Conservation (phyloP, 768 basidiomycete genomes). For the Pleurotus citrinopileatus region DNA sequence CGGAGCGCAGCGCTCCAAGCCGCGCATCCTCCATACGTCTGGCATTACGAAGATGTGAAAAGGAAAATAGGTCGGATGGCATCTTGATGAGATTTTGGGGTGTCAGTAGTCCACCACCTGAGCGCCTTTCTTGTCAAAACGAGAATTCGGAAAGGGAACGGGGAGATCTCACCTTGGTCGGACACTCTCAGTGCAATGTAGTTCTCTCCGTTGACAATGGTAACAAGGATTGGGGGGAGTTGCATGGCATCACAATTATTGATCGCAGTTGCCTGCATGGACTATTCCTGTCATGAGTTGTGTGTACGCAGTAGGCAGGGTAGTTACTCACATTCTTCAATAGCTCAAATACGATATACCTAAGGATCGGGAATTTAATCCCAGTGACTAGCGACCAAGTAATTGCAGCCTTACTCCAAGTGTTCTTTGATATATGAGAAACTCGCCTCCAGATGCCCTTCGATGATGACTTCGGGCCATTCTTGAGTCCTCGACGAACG, state of each 20-base stretch:
- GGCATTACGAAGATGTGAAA: conserved; percentile 82
- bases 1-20: conserved; percentile 63
- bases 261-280: conserved; percentile 65
- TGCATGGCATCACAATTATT: conserved; percentile 40
- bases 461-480: conserved; percentile 65
- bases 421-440: conserved; percentile 89
- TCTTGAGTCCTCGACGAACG: conserved; percentile 20
- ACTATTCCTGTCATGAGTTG: conserved; percentile 34
- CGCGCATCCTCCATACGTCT: conserved; percentile 64
- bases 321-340: conserved; percentile 73
- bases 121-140: conserved; percentile 9
- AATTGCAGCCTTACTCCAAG: conserved; percentile 60
- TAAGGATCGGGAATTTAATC: conserved; percentile 21
- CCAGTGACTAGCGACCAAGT: conserved; percentile 1
- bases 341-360: conserved; percentile 87
- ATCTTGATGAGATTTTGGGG: conserved; percentile 46
- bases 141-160: not conserved
- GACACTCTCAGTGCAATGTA: conserved; percentile 83
- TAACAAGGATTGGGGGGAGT: conserved; percentile 67
- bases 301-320: not conserved
- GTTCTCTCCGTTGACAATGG: conserved; percentile 71
- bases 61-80: conserved; percentile 83
- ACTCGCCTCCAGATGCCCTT: conserved; percentile 66
- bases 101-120: conserved; percentile 71
- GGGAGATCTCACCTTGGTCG: conserved; percentile 66